Conservation (phyloP, 2,329 filamentous ascomycete species). For the Botrytis paeoniae region DNA sequence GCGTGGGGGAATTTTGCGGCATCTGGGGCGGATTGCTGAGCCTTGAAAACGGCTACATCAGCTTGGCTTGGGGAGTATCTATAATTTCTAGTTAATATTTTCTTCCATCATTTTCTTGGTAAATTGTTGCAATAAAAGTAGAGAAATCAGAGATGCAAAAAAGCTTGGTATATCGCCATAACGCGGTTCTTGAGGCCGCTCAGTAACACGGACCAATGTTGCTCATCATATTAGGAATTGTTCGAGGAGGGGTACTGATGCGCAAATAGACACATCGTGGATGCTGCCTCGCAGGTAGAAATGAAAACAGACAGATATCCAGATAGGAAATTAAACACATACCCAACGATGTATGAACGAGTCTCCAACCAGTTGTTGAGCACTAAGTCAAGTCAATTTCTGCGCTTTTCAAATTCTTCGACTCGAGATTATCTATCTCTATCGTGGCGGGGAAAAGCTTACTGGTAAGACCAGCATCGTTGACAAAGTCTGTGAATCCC, state of each 20-base stretch:
- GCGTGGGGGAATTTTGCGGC: conserved; percentile 88
- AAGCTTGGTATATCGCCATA: conserved; percentile 74
- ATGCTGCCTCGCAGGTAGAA: conserved; percentile 21
- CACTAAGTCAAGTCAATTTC: conserved; percentile 47
- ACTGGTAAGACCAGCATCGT: conserved; percentile 61
- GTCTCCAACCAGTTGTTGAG: conserved; percentile 72
- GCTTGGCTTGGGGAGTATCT: conserved; percentile 73
- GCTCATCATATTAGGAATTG: conserved; percentile 65
- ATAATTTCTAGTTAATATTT: conserved; percentile 36
- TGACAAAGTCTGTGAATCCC: conserved; percentile 67
- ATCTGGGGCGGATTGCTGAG: conserved; percentile 70
- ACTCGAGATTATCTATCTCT: neutral
- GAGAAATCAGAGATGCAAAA: conserved; percentile 70
- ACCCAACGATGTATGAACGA: conserved; percentile 81
- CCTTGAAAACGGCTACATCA: conserved; percentile 95
- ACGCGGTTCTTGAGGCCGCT: conserved; percentile 89
- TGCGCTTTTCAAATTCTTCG: conserved; percentile 23
- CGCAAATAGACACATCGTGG: conserved; percentile 25
- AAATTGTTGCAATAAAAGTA: conserved; percentile 25
- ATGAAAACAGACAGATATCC: conserved; percentile 25
- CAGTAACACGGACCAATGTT: conserved; percentile 94
- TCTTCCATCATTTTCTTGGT: conserved; percentile 19
- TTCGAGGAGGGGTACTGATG: conserved; percentile 25
- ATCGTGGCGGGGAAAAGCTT: conserved; percentile 35
- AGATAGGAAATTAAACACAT: conserved; percentile 44